Base-by-base conservation (phyloP, 805 yeast genomes). In the Myxozyma nipponensis region DNA sequence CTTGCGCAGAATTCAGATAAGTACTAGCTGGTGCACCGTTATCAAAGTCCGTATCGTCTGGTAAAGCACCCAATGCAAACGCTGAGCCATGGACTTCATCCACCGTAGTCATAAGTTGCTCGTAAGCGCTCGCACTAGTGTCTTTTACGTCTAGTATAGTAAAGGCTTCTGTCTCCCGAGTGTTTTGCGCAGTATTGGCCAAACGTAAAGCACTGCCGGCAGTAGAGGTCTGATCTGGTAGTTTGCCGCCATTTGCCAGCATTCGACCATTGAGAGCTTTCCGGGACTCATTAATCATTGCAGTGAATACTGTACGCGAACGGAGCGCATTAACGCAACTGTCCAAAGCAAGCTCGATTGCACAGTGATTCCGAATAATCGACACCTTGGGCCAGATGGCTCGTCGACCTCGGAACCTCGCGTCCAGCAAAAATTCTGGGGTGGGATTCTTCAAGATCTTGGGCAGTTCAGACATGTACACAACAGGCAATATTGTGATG, bases 381-480 rank as follows among this genome's bases (percentile, higher is more conserved):
- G 95, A 79, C 3, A 93, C 67, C 62, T 87, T 86, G 0, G 96
- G 95, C 97, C 98, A 91, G 0, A 96, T 83, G 0, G 96, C 91
- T 50, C 86, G 72, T 1, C 95, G 93, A 1, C 98, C 98, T 55
- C 95, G 76, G 36, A 81, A 74, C 1, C 84, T 77, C 51, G 86
- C 78, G 50, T 83, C 84, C 41, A 82, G 66, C 39, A 90, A 66
- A 60, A 85, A 87, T 46, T 80, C 86, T 0, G 85, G 82, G 0
- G 90, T 77, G 1, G 99, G 99, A 63, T 93, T 91, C 19, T 77
- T 75, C 59, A 93, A 73, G 28, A 93, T 66, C 49, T 79, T 80
- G 34, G 74, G 68, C 44, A 86, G 69, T 55, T 87, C 89, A 0
- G 73, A 58, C 26, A 75, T 58, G 35, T 75, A 71, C 50, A 85